phyloP scores from a whole-genome alignment of 2,329 filamentous ascomycete species.

The Alternaria rosae region DNA sequence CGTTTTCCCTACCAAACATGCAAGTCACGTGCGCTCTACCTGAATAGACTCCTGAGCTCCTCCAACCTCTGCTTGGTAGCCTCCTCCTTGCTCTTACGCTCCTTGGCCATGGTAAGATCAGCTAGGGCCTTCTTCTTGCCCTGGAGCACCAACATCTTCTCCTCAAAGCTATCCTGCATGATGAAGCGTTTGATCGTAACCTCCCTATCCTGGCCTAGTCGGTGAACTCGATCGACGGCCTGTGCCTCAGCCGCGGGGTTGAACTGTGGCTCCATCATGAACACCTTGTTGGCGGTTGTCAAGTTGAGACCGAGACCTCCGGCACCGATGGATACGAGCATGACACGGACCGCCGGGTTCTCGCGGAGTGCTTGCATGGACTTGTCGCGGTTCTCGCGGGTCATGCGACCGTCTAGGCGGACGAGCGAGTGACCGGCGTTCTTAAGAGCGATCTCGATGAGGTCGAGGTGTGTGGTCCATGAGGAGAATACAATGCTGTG shows the following conservation, averaged over 20 bases:
- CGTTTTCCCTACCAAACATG: background rate
- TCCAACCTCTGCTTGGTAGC: conserved; percentile 70
- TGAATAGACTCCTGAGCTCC: conserved; percentile 67
- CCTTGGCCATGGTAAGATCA: conserved; percentile 69
- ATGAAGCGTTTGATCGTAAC: conserved; percentile 89
- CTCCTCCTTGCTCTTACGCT: conserved; percentile 66
- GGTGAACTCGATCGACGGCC: conserved; percentile 82
- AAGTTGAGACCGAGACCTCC: conserved; percentile 92
- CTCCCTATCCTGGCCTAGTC: conserved; percentile 76
- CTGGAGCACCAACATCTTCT: conserved; percentile 89
- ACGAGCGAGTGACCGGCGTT: conserved; percentile 71
- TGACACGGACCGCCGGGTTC: conserved; percentile 74
- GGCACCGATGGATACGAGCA: conserved; percentile 90
- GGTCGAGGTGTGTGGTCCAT: conserved; percentile 94
- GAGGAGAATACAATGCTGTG: conserved; percentile 84
- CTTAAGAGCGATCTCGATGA: conserved; percentile 83
- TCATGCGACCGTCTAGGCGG: conserved; percentile 92
- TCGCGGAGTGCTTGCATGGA: conserved; percentile 82
- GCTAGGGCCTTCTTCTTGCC: conserved; percentile 92
- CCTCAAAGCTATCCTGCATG: conserved; percentile 90
- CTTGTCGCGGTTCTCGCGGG: conserved; percentile 72
- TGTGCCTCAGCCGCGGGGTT: conserved; percentile 96
- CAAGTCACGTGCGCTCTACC: conserved; percentile 12
- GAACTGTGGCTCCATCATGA: conserved; percentile 98
- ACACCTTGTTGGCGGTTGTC: conserved; percentile 84